phyloP scores from a whole-genome alignment of 495 filamentous ascomycete genomes.

The Jackrogersella multiformis region DNA sequence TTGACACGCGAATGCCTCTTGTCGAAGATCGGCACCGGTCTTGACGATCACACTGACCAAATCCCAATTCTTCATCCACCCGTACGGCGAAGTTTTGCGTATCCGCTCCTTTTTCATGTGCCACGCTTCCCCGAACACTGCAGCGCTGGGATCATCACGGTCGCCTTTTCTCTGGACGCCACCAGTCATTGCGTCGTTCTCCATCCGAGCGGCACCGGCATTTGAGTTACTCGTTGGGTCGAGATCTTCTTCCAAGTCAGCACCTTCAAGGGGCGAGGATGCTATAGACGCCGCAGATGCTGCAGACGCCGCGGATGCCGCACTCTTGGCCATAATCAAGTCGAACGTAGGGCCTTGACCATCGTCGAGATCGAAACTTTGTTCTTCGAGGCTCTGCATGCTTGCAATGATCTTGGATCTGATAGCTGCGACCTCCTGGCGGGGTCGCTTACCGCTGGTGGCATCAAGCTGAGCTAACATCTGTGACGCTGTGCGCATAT shows the following conservation, averaged over 20 bases:
- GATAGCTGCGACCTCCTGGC: conserved; percentile 77
- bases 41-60: conserved; percentile 82
- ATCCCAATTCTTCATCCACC: conserved; percentile 83
- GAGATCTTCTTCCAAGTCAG: conserved; percentile 57
- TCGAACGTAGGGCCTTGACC: conserved; percentile 72
- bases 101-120: conserved; percentile 78
- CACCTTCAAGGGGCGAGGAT: conserved; percentile 43
- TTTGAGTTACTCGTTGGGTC: conserved; percentile 64
- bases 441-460: conserved; percentile 74
- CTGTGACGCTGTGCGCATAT: conserved; percentile 81
- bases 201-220: conserved; percentile 78
- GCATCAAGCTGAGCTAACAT: conserved; percentile 81
- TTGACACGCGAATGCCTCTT: conserved; percentile 83
- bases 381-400: conserved; percentile 84
- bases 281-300: conserved; percentile 44
- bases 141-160: conserved; percentile 80
- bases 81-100: conserved; percentile 76
- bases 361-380: conserved; percentile 73
- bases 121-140: conserved; percentile 83
- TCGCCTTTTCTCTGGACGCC: conserved; percentile 78
- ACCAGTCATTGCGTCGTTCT: conserved; percentile 81
- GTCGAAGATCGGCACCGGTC: conserved; percentile 77
- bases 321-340: conserved; percentile 68
- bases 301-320: conserved; percentile 42
- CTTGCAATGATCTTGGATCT: conserved; percentile 80